phyloP scores from a whole-genome alignment of 129 eudicot species.

The Escallonia rubra region DNA sequence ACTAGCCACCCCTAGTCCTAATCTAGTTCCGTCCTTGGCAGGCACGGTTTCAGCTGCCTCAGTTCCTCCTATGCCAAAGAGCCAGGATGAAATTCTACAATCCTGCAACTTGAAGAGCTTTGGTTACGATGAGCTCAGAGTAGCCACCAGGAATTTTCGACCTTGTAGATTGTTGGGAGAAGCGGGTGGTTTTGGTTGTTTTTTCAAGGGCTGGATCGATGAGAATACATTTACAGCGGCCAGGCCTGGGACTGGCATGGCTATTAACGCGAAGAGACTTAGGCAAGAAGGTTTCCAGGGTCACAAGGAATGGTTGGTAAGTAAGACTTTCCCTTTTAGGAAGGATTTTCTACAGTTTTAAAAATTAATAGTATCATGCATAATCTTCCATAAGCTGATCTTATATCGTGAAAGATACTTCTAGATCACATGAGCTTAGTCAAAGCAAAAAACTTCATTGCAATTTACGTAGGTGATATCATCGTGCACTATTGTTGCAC shows the following conservation, averaged over 20 bases:
- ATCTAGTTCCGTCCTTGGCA: no score
- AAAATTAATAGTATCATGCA: no score
- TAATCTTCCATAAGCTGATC: no score
- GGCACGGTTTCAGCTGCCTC: constrained; percentile 25
- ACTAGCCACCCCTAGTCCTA: no score
- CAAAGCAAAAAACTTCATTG: not conserved
- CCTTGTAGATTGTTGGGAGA: constrained; percentile 53
- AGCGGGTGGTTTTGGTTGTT: constrained; percentile 44
- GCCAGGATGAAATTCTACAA: constrained; percentile 28
- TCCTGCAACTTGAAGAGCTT: constrained; percentile 28
- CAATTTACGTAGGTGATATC: not conserved
- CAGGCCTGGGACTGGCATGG: constrained; percentile 38
- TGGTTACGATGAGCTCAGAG: constrained; percentile 21
- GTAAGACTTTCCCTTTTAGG: not conserved
- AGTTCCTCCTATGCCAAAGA: constrained; percentile 21
- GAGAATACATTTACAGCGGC: constrained; percentile 25
- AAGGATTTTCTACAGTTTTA: not conserved
- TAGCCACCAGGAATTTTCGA: constrained; percentile 34
- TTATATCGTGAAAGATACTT: no score
- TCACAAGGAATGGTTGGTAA: constrained; percentile 44
- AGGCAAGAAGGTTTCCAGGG: constrained; percentile 40
- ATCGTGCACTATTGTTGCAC: no score
- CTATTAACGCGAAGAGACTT: constrained; percentile 34
- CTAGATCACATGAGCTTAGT: no score
- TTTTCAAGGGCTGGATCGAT: constrained; percentile 44